Evolutionary conservation across 2,329 filamentous ascomycete species (phyloP), one percentile per base, ranked within the genome.

Genomic region (Venturia oleaginea): DNA sequence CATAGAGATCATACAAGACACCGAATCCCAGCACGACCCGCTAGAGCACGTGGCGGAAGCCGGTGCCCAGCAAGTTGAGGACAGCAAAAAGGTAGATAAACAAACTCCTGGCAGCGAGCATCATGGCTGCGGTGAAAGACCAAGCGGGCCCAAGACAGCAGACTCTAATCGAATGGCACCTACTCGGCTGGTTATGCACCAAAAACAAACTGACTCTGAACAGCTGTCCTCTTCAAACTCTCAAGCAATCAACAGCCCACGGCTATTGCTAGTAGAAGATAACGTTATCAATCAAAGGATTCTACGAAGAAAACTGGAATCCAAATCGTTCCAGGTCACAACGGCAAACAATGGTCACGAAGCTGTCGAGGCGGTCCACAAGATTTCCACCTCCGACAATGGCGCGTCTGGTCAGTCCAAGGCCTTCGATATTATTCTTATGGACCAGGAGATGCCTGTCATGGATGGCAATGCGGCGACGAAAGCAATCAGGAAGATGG

Each of bases 261-360:
- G 43, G 22, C 32, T 65, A n/a, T 59, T 65, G 15, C n/a, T 64
- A 7, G 74, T 76, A 3, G 74, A 76, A 65, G 74, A 76, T 51
- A 76, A 76, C 37, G 59, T 73, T 5, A 69, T 76, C 24, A 76
- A 76, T 61, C 73, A 76, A 65, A 71, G 69, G 13, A 72, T 76
- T 0, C 67, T 75, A 0, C 66, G 69, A 19, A 70, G 72, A 60
- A 73, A 75, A 59, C 71, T 76, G 17, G 68, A 67, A 19, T 72
- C 72, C 63, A 66, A 68, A 27, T 72, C 72, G 11, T 75, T 70
- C 59, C 65, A 67, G 4, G 68, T 71, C 11, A 67, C 68, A 34
- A 70, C 71, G 0, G 73, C 73, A 17, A 71, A 73, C 38, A 71
- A 76, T 43, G 74, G 74, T 15, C 62, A 72, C 17, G 68, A 71